Conservation (phyloP, 345 rosid genomes). For the Barbarea vulgaris region DNA sequence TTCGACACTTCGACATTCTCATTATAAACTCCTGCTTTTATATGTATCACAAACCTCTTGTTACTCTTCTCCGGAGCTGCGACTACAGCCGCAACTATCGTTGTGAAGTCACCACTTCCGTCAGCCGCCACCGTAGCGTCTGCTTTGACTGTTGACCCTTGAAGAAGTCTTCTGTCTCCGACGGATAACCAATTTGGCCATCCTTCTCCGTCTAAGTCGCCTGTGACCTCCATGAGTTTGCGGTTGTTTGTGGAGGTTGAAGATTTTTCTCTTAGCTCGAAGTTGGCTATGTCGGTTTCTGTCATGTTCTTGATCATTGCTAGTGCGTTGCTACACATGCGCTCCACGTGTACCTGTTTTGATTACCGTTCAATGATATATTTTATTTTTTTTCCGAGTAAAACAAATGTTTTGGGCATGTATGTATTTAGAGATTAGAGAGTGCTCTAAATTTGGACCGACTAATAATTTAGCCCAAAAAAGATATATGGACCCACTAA, state of each 20-base stretch:
- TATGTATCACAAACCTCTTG: conserved; percentile 64
- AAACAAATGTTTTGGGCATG: neutral
- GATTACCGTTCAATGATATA: neutral
- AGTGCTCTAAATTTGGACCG: neutral
- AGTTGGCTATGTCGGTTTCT: conserved; percentile 47
- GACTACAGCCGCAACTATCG: conserved; percentile 66
- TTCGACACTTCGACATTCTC: conserved; percentile 81
- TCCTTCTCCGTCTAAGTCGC: conserved; percentile 26
- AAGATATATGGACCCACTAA: neutral
- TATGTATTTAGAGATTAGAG: neutral
- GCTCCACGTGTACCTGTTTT: conserved; percentile 44
- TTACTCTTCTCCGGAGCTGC: conserved; percentile 69
- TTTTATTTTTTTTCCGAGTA: neutral
- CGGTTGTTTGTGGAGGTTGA: conserved; percentile 30
- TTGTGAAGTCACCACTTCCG: conserved; percentile 72
- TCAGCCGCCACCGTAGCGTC: conserved; percentile 81
- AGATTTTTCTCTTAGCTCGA: conserved; percentile 25
- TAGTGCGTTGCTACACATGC: conserved; percentile 55
- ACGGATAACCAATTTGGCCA: conserved; percentile 85
- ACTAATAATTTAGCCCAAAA: no score
- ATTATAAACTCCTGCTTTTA: conserved; percentile 73
- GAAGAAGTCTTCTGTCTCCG: conserved; percentile 69
- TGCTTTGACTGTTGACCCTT: conserved; percentile 58
- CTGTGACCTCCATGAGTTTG: conserved; percentile 42
- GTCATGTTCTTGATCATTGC: conserved; percentile 62